Percentiles rank a stretch among this genome's conserved stretches.
Conservation (phyloP, 1,284 basidiomycete species). For the Xerocomus amazonicus region DNA sequence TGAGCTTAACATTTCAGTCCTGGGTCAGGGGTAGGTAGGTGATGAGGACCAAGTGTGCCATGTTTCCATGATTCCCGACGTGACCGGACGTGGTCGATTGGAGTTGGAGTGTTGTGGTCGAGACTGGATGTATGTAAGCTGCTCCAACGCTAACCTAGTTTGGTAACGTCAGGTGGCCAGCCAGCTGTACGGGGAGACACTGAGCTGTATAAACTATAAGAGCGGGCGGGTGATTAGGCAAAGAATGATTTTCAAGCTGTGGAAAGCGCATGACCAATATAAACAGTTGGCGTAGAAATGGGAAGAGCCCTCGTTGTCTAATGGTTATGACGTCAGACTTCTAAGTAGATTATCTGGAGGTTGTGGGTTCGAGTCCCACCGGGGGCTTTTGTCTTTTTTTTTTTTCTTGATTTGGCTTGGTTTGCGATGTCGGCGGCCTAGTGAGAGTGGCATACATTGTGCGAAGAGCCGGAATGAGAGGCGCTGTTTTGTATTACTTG, state of each 20-base stretch:
- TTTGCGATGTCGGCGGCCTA: neutral
- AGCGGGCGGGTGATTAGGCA: too few species aligned
- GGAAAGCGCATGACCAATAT: neutral
- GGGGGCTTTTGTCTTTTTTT: constrained; percentile 43
- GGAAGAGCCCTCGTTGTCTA: constrained; percentile 63
- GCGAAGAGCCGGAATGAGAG: neutral
- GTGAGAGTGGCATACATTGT: neutral
- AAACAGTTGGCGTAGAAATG: neutral
- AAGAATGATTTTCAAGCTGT: too few species aligned
- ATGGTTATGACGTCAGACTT: constrained; percentile 79
- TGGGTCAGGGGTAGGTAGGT: constrained; percentile 8
- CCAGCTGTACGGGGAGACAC: too few species aligned
- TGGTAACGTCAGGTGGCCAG: too few species aligned
- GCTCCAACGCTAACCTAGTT: too few species aligned
- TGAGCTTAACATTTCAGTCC: neutral
- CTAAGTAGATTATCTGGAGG: constrained; percentile 71
- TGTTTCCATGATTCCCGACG: too few species aligned
- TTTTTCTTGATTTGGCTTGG: neutral
- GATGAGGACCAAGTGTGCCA: neutral
- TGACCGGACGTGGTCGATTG: too few species aligned
- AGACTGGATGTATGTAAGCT: too few species aligned
- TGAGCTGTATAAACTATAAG: too few species aligned
- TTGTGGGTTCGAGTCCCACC: constrained; percentile 73
- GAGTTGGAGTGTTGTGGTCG: too few species aligned
- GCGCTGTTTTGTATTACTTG: too few species aligned